Evolutionary conservation across 768 basidiomycete species (phyloP).

Genomic region (Kwoniella shandongensis): DNA sequence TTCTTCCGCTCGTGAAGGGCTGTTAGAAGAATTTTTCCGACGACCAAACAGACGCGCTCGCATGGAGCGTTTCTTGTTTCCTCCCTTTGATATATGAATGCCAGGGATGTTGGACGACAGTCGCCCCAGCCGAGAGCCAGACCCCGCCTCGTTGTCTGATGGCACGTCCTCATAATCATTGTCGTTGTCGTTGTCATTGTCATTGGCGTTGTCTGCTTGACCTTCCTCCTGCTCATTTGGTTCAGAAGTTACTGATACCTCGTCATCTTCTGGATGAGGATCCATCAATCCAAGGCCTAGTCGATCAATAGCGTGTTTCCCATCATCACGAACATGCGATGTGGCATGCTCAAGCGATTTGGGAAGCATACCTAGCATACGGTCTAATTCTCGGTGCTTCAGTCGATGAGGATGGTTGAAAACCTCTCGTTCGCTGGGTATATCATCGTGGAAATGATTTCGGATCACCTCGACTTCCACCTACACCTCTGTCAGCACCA

Average conservation of each 20-base stretch:
- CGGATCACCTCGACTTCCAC: conserved; percentile 66
- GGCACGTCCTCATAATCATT: conserved; percentile 10
- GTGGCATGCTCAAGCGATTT: conserved; percentile 37
- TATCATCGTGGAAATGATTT: conserved; percentile 53
- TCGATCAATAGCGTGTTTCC: conserved; percentile 34
- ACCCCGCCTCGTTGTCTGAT: conserved; percentile 11
- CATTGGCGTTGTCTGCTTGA: neutral
- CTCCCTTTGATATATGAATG: conserved; percentile 10
- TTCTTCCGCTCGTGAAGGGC: conserved; percentile 12
- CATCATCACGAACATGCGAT: conserved; percentile 32
- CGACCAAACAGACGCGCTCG: conserved; percentile 13
- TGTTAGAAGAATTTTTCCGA: conserved; percentile 1
- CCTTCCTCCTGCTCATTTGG: neutral
- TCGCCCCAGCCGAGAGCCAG: neutral
- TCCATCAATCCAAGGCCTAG: conserved; percentile 44
- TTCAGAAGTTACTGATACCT: no score
- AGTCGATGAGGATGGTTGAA: conserved; percentile 48
- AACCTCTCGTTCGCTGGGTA: conserved; percentile 24
- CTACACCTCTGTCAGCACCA: conserved; percentile 49
- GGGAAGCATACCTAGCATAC: conserved; percentile 31
- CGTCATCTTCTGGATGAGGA: conserved; percentile 4
- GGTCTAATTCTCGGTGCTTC: conserved; percentile 35
- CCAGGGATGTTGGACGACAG: conserved; percentile 3
- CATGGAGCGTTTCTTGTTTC: conserved; percentile 10
- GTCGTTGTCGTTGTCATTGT: neutral